phyloP scores from a whole-genome alignment of 2,329 filamentous ascomycete genomes.

The Fusarium palustre region DNA sequence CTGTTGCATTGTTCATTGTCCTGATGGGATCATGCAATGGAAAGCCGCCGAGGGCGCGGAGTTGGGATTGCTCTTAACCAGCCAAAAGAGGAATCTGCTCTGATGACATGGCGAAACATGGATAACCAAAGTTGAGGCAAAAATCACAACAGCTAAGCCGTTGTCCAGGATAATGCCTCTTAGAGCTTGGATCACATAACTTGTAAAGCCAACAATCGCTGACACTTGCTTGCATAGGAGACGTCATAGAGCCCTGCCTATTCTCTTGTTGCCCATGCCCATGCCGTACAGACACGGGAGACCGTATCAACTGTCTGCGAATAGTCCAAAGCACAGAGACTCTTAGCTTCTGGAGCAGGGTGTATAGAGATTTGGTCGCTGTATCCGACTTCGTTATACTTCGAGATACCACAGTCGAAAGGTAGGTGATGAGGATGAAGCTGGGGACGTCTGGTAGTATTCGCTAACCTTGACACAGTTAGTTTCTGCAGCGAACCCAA shows the following conservation, averaged over 20 bases:
- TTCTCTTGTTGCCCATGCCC: no score
- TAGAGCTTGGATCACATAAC: background rate
- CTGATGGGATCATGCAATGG: background rate
- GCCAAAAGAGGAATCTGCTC: background rate
- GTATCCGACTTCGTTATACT: background rate
- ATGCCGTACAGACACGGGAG: no score
- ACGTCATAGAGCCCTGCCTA: background rate
- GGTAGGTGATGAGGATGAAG: background rate
- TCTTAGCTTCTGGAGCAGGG: background rate
- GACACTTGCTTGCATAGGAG: background rate
- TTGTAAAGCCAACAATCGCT: background rate
- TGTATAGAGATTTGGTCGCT: background rate
- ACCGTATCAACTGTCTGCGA: no score
- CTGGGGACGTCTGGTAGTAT: background rate
- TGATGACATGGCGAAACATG: background rate
- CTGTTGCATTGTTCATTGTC: rapidly evolving
- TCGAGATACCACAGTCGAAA: background rate
- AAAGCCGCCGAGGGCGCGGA: background rate
- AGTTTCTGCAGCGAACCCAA: background rate
- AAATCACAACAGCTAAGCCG: background rate
- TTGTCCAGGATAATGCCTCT: background rate
- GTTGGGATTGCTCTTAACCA: background rate
- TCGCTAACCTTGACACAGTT: background rate
- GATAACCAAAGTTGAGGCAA: background rate
- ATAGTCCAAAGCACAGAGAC: no score